phyloP scores from a whole-genome alignment of 441 rosid species.

The Hura crepitans region DNA sequence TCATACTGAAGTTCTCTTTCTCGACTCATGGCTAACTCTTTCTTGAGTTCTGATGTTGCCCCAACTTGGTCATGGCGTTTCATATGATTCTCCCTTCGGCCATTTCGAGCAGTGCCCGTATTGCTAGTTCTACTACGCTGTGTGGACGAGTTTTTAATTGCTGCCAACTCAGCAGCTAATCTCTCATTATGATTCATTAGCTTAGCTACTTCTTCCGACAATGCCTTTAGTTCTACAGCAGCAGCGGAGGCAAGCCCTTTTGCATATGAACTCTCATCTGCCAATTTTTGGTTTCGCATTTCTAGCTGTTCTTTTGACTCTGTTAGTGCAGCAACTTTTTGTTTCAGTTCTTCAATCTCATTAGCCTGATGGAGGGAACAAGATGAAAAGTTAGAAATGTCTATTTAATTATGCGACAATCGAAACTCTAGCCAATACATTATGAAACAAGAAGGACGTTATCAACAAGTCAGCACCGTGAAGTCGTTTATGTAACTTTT shows the following conservation, averaged over 20 bases:
- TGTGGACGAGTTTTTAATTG: constrained; percentile 49
- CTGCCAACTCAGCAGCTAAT: constrained; percentile 56
- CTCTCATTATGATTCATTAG: constrained; percentile 85
- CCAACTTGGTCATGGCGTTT: constrained; percentile 62
- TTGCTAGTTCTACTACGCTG: constrained; percentile 52
- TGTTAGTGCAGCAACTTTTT: constrained; percentile 44
- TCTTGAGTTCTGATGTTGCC: constrained; percentile 60
- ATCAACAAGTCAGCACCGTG: background rate
- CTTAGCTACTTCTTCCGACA: constrained; percentile 91
- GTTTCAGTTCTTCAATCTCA: constrained; percentile 72
- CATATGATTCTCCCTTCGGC: constrained; percentile 48
- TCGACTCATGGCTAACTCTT: constrained; percentile 58
- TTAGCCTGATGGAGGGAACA: constrained; percentile 40
- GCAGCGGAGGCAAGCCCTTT: constrained; percentile 98
- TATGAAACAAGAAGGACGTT: too few relatives aligned
- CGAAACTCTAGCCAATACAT: background rate
- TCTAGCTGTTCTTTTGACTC: constrained; percentile 65
- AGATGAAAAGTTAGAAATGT: constrained; percentile 18
- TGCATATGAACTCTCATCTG: constrained; percentile 90
- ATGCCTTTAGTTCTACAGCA: constrained; percentile 91
- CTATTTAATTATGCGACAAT: constrained; percentile 8
- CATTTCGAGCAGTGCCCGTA: constrained; percentile 44
- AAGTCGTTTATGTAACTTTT: background rate
- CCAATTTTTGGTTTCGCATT: constrained; percentile 60
- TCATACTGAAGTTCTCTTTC: constrained; percentile 73